Conservation (phyloP, 768 basidiomycete genomes). For the Boletellus ananas region DNA sequence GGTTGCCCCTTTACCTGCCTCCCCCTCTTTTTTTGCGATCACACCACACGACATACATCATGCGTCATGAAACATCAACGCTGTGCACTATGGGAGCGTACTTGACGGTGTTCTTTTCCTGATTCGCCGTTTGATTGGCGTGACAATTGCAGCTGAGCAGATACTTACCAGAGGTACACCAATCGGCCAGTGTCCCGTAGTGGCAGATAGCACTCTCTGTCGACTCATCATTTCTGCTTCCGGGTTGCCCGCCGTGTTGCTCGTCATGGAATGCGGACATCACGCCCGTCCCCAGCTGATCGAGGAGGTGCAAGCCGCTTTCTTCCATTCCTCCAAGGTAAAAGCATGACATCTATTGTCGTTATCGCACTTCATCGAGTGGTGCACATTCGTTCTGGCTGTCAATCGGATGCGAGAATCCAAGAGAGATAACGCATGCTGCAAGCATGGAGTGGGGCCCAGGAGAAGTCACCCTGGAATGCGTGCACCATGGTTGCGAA, state of each 20-base stretch:
- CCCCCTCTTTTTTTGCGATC: neutral
- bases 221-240: no score
- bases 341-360: neutral
- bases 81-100: neutral
- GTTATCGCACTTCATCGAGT: neutral
- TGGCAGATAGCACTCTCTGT: neutral
- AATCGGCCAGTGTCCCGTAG: neutral
- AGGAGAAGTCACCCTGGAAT: neutral
- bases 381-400: neutral
- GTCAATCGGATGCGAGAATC: neutral
- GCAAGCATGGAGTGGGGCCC: no score
- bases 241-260: no score
- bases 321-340: no score
- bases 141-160: neutral
- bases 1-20: no score
- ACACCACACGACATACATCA: neutral
- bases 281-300: neutral
- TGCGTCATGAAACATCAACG: neutral
- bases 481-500: neutral
- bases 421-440: neutral
- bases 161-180: neutral
- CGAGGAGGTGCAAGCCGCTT: no score
- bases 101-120: conserved; percentile 1
- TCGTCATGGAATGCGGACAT: neutral
- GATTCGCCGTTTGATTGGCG: conserved; percentile 11